phyloP scores from a whole-genome alignment of 805 yeast genomes.

The Yamadazyma endophytica region DNA sequence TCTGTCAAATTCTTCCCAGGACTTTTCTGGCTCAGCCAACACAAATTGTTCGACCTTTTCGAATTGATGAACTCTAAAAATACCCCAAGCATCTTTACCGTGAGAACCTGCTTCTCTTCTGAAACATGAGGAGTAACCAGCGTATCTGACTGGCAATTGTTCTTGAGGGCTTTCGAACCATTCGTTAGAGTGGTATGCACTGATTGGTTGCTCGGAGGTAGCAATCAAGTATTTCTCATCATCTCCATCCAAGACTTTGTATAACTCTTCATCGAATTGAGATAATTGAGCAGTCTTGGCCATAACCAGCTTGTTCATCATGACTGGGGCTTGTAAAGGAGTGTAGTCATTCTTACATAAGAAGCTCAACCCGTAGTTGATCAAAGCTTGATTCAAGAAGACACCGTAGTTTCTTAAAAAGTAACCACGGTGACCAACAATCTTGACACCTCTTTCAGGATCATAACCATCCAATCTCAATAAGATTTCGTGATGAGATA shows the following conservation, averaged over 20 bases:
- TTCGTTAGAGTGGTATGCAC: slow-evolving; percentile 95
- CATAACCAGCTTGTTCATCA: slow-evolving; percentile 99
- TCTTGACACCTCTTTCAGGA: slow-evolving; percentile 97
- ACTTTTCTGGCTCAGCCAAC: slow-evolving; percentile 94
- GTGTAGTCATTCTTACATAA: slow-evolving; percentile 73
- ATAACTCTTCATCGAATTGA: slow-evolving; percentile 95
- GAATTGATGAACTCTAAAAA: slow-evolving; percentile 97
- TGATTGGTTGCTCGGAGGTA: slow-evolving; percentile 98
- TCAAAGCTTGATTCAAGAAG: slow-evolving; percentile 94
- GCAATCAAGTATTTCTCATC: slow-evolving; percentile 98
- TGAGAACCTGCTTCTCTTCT: slow-evolving; percentile 99
- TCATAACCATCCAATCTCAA: slow-evolving; percentile 96
- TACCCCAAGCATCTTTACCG: slow-evolving; percentile 99
- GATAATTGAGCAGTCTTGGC: slow-evolving; percentile 98
- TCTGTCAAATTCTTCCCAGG: slow-evolving; percentile 95
- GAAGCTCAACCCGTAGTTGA: slow-evolving; percentile 90
- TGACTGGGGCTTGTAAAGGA: slow-evolving; percentile 97
- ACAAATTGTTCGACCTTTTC: slow-evolving; percentile 98
- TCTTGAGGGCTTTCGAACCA: slow-evolving; percentile 98
- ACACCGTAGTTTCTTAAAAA: slow-evolving; percentile 94
- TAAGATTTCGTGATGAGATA: slow-evolving; percentile 94
- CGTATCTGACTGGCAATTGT: slow-evolving; percentile 94
- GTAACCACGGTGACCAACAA: slow-evolving; percentile 98
- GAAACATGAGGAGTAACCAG: slow-evolving; percentile 98
- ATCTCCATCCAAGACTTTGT: slow-evolving; percentile 94